Evolutionary conservation across 2,329 filamentous ascomycete genomes (phyloP).

Genomic region (Pseudocercospora cruenta): DNA sequence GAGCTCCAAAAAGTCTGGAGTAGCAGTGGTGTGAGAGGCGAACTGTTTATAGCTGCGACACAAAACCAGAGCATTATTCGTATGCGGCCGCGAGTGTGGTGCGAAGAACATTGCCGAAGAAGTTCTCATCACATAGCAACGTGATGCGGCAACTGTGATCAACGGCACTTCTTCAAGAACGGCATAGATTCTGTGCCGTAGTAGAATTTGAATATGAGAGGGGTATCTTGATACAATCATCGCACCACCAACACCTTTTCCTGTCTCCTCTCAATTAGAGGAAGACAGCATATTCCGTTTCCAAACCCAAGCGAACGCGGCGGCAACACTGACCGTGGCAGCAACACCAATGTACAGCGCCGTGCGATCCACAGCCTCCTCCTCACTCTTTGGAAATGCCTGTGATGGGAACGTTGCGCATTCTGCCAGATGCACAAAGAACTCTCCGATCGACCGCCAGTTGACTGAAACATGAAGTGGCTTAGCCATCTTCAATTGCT

Average conservation of each 20-base stretch:
- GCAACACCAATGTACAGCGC: slow-evolving; percentile 84
- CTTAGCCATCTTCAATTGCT: slow-evolving; percentile 80
- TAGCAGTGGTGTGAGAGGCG: not conserved
- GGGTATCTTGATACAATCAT: slow-evolving; percentile 17
- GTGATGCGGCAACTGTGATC: not conserved
- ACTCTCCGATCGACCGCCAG: slow-evolving; percentile 90
- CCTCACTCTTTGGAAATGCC: slow-evolving; percentile 86
- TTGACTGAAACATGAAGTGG: slow-evolving; percentile 93
- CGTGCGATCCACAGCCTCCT: slow-evolving; percentile 79
- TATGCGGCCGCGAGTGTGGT: not conserved
- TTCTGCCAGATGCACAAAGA: slow-evolving; percentile 90
- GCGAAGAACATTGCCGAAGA: not conserved
- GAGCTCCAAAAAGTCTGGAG: not conserved
- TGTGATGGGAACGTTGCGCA: slow-evolving; percentile 86
- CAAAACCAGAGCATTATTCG: not conserved
- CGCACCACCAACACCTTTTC: not conserved
- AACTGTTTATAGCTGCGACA: not conserved
- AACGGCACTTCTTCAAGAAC: not conserved
- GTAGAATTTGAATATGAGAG: slow-evolving; percentile 11
- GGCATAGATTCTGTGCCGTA: not conserved
- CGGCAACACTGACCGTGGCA: slow-evolving; percentile 64
- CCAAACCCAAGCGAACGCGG: slow-evolving; percentile 64
- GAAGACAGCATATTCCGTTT: slow-evolving; percentile 46
- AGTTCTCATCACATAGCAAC: not conserved
- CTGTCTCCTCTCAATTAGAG: not conserved